phyloP scores from a whole-genome alignment of 345 rosid species.

The Psidium guajava region DNA sequence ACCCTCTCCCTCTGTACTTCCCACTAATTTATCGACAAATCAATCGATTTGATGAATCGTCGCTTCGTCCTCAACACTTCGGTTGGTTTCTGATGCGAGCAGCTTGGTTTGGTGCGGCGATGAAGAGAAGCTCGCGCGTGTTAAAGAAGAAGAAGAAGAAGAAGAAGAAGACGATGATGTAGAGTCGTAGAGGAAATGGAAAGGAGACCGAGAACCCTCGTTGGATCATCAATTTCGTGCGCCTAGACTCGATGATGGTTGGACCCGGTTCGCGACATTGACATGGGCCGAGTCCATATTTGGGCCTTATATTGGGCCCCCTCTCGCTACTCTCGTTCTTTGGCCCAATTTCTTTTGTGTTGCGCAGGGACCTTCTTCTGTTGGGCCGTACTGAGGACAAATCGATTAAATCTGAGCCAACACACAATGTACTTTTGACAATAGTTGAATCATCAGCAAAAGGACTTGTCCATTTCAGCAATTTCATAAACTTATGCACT shows the following conservation, averaged over 20 bases:
- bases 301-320: background rate
- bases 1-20: background rate
- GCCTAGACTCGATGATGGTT: background rate
- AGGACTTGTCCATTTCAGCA: background rate
- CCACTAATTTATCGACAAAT: background rate
- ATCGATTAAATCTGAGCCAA: background rate
- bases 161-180: background rate
- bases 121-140: background rate
- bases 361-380: background rate
- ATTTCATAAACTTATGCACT: no score
- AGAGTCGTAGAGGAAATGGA: background rate
- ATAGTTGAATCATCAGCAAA: background rate
- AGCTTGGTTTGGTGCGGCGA: background rate
- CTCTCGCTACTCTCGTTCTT: fast-evolving
- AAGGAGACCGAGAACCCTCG: background rate
- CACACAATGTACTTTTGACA: background rate
- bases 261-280: background rate
- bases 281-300: background rate
- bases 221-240: background rate
- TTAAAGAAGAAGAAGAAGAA: background rate
- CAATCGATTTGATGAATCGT: background rate
- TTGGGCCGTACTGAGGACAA: background rate
- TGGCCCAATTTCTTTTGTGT: background rate
- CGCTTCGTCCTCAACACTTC: background rate
- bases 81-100: background rate